Evolutionary conservation across 768 basidiomycete genomes (phyloP).

Genomic region (Termitomyces titanicus): DNA sequence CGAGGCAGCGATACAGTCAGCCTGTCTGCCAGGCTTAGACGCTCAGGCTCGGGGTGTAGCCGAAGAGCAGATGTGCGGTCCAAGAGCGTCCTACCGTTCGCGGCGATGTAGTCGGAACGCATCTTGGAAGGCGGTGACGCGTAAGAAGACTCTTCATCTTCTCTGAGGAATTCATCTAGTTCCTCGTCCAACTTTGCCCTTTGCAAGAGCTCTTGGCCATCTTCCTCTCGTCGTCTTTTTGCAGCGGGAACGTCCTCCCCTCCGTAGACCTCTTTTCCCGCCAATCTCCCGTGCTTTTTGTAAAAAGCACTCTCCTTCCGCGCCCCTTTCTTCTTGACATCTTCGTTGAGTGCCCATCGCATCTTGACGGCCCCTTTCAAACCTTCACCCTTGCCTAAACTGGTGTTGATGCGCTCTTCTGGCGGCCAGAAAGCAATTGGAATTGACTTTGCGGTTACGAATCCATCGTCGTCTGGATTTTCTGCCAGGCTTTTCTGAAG

Average conservation of each 20-base stretch:
- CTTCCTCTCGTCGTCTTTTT: constrained; percentile 34
- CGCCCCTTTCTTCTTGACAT: constrained; percentile 78
- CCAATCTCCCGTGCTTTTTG: constrained; percentile 60
- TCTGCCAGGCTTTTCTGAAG: constrained; percentile 53
- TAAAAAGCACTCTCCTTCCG: constrained; percentile 75
- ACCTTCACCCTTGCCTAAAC: constrained; percentile 66
- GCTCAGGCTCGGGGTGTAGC: constrained; percentile 25
- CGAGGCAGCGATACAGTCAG: constrained; percentile 44
- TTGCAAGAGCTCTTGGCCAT: constrained; percentile 26
- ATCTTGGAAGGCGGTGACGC: constrained; percentile 60
- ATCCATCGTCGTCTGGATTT: constrained; percentile 53
- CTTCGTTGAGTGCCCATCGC: constrained; percentile 71
- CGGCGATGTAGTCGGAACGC: constrained; percentile 60
- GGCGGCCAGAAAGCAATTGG: constrained; percentile 77
- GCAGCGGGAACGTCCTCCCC: constrained; percentile 22
- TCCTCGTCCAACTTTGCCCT: constrained; percentile 58
- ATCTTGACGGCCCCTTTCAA: constrained; percentile 64
- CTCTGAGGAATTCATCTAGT: constrained; percentile 64
- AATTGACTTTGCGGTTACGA: constrained; percentile 61
- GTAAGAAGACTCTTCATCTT: constrained; percentile 32
- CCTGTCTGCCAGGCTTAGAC: constrained; percentile 37
- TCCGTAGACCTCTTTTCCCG: constrained; percentile 55
- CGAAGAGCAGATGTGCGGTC: constrained; percentile 53
- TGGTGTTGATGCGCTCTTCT: constrained; percentile 71
- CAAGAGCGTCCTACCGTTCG: constrained; percentile 48